These are phyloP conservation scores for Trichoderma brevicompactum DNA, from an alignment of 2,329 filamentous ascomycete genomes.

Conservation along the genomic window DNA sequence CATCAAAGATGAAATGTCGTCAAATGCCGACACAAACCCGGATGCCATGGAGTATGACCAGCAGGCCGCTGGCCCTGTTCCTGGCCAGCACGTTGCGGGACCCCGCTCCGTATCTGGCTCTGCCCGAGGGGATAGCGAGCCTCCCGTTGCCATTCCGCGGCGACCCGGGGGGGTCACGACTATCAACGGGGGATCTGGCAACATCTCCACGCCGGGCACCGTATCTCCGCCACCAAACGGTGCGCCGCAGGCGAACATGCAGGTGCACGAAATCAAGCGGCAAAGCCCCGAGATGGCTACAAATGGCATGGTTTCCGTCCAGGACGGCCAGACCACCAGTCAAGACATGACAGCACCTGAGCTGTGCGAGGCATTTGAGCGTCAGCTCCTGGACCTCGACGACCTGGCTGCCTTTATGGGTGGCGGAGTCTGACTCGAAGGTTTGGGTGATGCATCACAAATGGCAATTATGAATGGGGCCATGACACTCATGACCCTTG, in stretches of 20 bases:
- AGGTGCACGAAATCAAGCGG: conserved; percentile 44
- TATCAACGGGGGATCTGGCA: conserved; percentile 61
- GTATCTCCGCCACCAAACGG: conserved; percentile 50
- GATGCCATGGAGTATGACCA: conserved; percentile 65
- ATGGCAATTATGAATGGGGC: conserved; percentile 5
- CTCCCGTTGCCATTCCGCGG: conserved; percentile 49
- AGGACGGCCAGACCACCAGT: conserved; percentile 43
- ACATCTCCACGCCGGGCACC: conserved; percentile 52
- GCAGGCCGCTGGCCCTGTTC: conserved; percentile 35
- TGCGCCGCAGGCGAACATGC: conserved; percentile 36
- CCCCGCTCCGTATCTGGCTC: conserved; percentile 47
- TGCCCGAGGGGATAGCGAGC: conserved; percentile 57
- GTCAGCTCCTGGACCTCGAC: conserved; percentile 63
- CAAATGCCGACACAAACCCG: conserved; percentile 58
- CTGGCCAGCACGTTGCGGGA: conserved; percentile 37
- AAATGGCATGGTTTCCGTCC: conserved; percentile 40
- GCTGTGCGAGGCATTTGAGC: conserved; percentile 62
- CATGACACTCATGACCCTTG: conserved; percentile 14
- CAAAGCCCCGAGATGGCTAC: conserved; percentile 40
- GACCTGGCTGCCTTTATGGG: conserved; percentile 67
- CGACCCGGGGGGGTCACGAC: conserved; percentile 45
- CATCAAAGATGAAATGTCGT: conserved; percentile 60
- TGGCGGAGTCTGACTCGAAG: conserved; percentile 54
- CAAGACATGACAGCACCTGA: conserved; percentile 64
- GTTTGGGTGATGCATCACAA: background rate